Evolutionary conservation across 306 rosid species (phyloP).

Genomic region (Sicyos baderoa): DNA sequence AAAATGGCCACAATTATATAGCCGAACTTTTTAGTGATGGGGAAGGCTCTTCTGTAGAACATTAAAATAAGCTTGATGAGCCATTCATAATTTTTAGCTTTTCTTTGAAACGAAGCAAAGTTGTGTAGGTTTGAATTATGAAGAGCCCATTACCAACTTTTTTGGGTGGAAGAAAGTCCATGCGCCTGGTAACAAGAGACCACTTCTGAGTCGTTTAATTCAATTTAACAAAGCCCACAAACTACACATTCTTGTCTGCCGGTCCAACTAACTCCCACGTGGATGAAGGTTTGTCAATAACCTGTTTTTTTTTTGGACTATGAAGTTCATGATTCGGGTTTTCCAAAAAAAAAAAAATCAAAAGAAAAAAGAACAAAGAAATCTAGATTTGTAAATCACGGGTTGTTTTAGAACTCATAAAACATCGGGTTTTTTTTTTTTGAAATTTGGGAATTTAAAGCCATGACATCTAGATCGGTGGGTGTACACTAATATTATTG

Average conservation of each 20-base stretch:
- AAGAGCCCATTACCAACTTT: too few species aligned
- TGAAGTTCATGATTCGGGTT: not conserved
- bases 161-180: too few species aligned
- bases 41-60: constrained; percentile 10
- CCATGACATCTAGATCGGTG: too few species aligned
- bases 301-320: not conserved
- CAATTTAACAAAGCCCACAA: constrained; percentile 1
- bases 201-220: too few species aligned
- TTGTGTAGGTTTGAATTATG: not conserved
- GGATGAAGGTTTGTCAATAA: not conserved
- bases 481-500: too few species aligned
- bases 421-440: not conserved
- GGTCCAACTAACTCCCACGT: constrained; percentile 12
- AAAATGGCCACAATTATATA: not conserved
- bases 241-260: constrained; percentile 13
- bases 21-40: not conserved
- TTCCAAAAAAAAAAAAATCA: too few species aligned
- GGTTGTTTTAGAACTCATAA: not conserved
- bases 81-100: not conserved
- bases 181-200: too few species aligned
- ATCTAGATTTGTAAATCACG: too few species aligned
- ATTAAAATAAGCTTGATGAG: constrained; percentile 6
- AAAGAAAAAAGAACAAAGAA: too few species aligned
- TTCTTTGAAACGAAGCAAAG: constrained; percentile 16
- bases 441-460: too few species aligned